phyloP scores from a whole-genome alignment of 2,329 filamentous ascomycete species.

The Calonectria honghensis region DNA sequence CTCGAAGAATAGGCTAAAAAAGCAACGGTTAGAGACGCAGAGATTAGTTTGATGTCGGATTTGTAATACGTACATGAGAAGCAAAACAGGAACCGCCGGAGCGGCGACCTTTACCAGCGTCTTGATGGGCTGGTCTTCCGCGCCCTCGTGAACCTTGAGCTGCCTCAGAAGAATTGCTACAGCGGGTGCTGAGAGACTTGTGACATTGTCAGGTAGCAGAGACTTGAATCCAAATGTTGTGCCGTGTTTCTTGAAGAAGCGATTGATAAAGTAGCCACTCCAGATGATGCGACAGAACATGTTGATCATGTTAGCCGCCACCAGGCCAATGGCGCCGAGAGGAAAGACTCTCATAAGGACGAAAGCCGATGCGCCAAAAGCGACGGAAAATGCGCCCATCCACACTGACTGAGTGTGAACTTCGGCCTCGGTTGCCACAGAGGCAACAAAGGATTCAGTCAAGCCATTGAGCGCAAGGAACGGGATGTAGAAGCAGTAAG shows the following conservation, averaged over 20 bases:
- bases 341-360: conserved; percentile 81
- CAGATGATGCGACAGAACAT: conserved; percentile 90
- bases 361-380: conserved; percentile 85
- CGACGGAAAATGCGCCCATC: conserved; percentile 88
- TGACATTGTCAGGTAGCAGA: conserved; percentile 55
- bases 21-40: conserved; percentile 50
- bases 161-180: conserved; percentile 54
- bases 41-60: conserved; percentile 45
- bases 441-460: conserved; percentile 93
- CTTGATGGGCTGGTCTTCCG: conserved; percentile 54
- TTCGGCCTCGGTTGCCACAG: conserved; percentile 84
- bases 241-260: conserved; percentile 74
- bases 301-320: conserved; percentile 91
- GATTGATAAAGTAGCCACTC: conserved; percentile 83
- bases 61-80: conserved; percentile 75
- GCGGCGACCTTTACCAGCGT: conserved; percentile 68
- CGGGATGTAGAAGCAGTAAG: conserved; percentile 95
- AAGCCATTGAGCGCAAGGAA: conserved; percentile 94
- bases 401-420: conserved; percentile 86
- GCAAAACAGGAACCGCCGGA: conserved; percentile 71
- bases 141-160: conserved; percentile 51
- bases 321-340: conserved; percentile 86
- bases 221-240: conserved; percentile 54
- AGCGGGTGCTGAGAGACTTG: conserved; percentile 51
- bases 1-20: conserved; percentile 71